Base-by-base conservation (phyloP, 331 rosid genomes). In the Pyrus hybrid region DNA sequence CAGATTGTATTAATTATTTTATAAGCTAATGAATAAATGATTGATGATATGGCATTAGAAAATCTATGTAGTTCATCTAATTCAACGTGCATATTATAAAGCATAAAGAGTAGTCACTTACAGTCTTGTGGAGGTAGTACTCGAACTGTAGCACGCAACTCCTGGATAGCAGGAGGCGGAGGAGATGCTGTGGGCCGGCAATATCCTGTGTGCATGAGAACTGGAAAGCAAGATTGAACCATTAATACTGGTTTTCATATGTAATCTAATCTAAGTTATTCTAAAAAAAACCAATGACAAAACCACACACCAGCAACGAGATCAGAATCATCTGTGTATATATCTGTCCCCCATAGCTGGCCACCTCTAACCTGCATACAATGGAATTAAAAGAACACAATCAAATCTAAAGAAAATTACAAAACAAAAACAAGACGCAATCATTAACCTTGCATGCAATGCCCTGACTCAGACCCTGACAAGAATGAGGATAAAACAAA, bases 151-250 rank as follows among this genome's bases (percentile, higher is more conserved):
- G 92, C 83, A 29, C 87, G 88, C 81, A 94, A 84, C 88, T 94
- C 99, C 79, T 90, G 96, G 71, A 94, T 89, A 9, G 93, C 99
- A 43, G 85, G 35, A 63, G 93, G 96, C 77, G 99, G 99, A 64
- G 88, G 93, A 73, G 99, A 94, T 71, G 96, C 92, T 53, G 99
- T 91, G 58, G 96, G 99, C n/a, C 96, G 97, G 81, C 96, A 94
- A 75, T 94, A 94, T 65, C 99, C 99, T 12, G 99, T 94, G 77
- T 94, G 99, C 99, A 92, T 94, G 76, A 94, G 96, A 85, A 92
- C 99, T 94, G 85, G 43, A 77, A 82, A 68, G 79, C 82, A 79
- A 71, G 73, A 67, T 43, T 63, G 43, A 61, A 72, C 86, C 57
- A 79, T 86, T 73, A 79, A 84, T 65, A 54, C 63, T 60, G 18